phyloP scores from a whole-genome alignment of 2,329 filamentous ascomycete genomes.

The Exophiala calicioides region DNA sequence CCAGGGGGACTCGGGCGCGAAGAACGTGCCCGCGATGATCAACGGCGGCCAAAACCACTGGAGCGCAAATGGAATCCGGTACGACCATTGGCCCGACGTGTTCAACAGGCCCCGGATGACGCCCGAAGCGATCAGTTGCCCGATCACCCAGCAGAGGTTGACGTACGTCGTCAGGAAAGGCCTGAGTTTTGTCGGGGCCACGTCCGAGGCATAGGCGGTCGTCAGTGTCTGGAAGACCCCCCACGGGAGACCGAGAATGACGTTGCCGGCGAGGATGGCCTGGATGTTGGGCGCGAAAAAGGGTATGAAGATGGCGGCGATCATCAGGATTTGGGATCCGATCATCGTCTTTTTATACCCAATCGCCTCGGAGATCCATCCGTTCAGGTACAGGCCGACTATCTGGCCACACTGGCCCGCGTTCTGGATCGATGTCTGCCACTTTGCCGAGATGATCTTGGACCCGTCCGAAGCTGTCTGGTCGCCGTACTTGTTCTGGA shows the following conservation, averaged over 20 bases:
- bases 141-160: slow-evolving; percentile 40
- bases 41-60: slow-evolving; percentile 58
- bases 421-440: slow-evolving; percentile 38
- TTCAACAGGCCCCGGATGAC: slow-evolving; percentile 52
- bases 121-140: slow-evolving; percentile 54
- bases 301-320: slow-evolving; percentile 52
- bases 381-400: slow-evolving; percentile 55
- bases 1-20: slow-evolving; percentile 55
- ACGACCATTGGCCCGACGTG: slow-evolving; percentile 52
- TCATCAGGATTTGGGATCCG: slow-evolving; percentile 47
- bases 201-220: slow-evolving; percentile 51
- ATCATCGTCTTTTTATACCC: slow-evolving; percentile 56
- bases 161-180: slow-evolving; percentile 50
- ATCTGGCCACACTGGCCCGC: slow-evolving; percentile 35
- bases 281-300: slow-evolving; percentile 53
- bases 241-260: slow-evolving; percentile 54
- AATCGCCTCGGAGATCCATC: slow-evolving; percentile 53
- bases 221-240: slow-evolving; percentile 54
- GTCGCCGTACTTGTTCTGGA: slow-evolving; percentile 37
- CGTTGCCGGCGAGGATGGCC: slow-evolving; percentile 52
- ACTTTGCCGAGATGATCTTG: slow-evolving; percentile 34
- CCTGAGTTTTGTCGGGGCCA: slow-evolving; percentile 48
- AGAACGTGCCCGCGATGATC: slow-evolving; percentile 48
- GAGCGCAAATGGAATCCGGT: slow-evolving; percentile 53
- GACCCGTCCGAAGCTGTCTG: slow-evolving; percentile 31